A percentile compares a stretch with the other conserved stretches of the same genome.
Evolutionary conservation across 768 basidiomycete species (phyloP).

Genomic region (Trametes meyenii): DNA sequence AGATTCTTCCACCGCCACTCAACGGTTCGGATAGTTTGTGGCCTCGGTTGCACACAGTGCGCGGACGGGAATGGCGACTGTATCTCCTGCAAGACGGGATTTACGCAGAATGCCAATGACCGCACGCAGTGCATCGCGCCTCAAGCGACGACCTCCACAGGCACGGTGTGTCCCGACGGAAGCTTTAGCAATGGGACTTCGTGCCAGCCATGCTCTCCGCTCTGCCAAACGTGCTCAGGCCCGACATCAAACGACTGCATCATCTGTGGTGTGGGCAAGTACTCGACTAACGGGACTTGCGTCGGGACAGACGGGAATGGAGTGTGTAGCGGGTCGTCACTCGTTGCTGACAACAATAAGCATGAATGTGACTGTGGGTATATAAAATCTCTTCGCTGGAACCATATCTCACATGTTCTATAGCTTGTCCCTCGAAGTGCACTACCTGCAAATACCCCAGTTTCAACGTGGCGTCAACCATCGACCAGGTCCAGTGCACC

Average conservation of each 20-base stretch:
- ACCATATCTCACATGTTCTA: constrained; percentile 3
- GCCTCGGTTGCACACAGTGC: constrained; percentile 72
- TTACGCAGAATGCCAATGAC: constrained; percentile 67
- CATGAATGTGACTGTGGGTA: constrained; percentile 80
- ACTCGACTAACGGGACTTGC: constrained; percentile 68
- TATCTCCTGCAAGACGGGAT: constrained; percentile 68
- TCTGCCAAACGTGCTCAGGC: constrained; percentile 73
- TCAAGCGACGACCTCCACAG: constrained; percentile 51
- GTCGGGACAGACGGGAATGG: constrained; percentile 67
- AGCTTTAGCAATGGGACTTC: constrained; percentile 59
- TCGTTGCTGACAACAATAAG: constrained; percentile 83
- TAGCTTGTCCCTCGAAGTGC: constrained; percentile 84
- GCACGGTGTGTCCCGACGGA: constrained; percentile 63
- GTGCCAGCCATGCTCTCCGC: constrained; percentile 63
- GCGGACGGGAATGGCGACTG: constrained; percentile 71
- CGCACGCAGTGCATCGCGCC: constrained; percentile 64
- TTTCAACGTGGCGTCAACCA: constrained; percentile 69
- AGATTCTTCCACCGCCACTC: background rate
- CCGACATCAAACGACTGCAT: constrained; percentile 71
- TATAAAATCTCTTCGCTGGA: background rate
- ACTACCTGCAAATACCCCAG: constrained; percentile 74
- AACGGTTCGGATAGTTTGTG: constrained; percentile 54
- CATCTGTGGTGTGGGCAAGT: constrained; percentile 63
- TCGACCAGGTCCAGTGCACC: constrained; percentile 70
- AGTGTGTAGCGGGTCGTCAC: constrained; percentile 68